Conservation (phyloP, 2,329 filamentous ascomycete species). For the Blumeriella jaapii region DNA sequence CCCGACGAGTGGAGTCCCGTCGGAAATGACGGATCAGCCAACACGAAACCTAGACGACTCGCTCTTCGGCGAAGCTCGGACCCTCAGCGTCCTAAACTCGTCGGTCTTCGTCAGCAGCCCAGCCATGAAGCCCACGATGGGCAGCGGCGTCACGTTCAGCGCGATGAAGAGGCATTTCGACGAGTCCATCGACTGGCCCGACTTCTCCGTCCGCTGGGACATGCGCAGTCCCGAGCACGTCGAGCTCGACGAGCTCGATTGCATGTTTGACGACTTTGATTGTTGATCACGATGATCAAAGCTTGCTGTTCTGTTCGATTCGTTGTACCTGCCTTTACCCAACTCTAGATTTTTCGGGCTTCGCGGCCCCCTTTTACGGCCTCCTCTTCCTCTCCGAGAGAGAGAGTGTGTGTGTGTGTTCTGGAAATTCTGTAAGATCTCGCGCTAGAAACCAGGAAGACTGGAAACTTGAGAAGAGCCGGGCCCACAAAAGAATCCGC, state of each 20-base stretch:
- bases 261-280: conserved; percentile 59
- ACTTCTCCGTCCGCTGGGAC: conserved; percentile 43
- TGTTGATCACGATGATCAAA: neutral
- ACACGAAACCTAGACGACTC: conserved; percentile 22
- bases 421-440: too few species aligned
- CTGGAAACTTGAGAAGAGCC: too few species aligned
- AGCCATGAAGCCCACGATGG: conserved; percentile 37
- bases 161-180: conserved; percentile 38
- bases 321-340: conserved; percentile 9
- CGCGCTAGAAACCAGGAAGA: too few species aligned
- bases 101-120: conserved; percentile 39
- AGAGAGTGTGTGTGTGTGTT: too few species aligned
- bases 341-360: conserved; percentile 2
- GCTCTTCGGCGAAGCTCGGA: conserved; percentile 27
- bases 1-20: conserved; percentile 39
- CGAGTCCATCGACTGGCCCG: conserved; percentile 27
- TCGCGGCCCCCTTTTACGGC: too few species aligned
- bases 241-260: conserved; percentile 86
- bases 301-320: conserved; percentile 5
- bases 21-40: conserved; percentile 23
- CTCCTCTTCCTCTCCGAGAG: too few species aligned
- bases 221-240: conserved; percentile 72
- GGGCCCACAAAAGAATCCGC: too few species aligned
- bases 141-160: conserved; percentile 12
- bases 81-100: conserved; percentile 10